phyloP scores from a whole-genome alignment of 371 early-diverging fungal species.

The Thermomucor indicae-seudaticae region DNA sequence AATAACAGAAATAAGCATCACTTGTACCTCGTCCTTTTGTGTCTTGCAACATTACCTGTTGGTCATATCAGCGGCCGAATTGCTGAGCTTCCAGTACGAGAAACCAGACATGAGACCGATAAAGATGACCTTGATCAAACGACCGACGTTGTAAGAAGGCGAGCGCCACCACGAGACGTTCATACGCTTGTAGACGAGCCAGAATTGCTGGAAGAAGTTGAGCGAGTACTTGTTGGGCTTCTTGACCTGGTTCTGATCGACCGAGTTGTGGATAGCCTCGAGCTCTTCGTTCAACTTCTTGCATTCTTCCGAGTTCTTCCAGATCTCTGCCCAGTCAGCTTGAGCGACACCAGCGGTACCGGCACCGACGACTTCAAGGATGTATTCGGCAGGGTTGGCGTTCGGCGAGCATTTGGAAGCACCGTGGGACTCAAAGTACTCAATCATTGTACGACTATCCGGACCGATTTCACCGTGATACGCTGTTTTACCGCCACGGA shows the following conservation, averaged over 20 bases:
- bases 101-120: conserved; percentile 71
- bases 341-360: conserved; percentile 55
- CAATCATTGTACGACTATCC: conserved; percentile 47
- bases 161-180: conserved; percentile 61
- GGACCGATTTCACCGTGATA: conserved; percentile 77
- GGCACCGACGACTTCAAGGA: conserved; percentile 64
- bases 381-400: conserved; percentile 72
- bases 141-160: conserved; percentile 66
- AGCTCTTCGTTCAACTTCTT: conserved; percentile 33
- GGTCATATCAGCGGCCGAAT: conserved; percentile 58
- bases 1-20: background rate
- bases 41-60: conserved; percentile 38
- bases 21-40: too few relatives aligned
- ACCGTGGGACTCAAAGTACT: conserved; percentile 66
- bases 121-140: conserved; percentile 46
- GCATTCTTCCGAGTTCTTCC: conserved; percentile 50
- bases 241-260: conserved; percentile 10
- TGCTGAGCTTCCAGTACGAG: conserved; percentile 64
- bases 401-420: conserved; percentile 53
- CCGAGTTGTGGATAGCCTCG: conserved; percentile 21
- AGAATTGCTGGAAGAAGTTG: conserved; percentile 40
- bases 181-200: conserved; percentile 63
- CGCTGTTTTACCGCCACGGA: conserved; percentile 74
- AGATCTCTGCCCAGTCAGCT: conserved; percentile 60
- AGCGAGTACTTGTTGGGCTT: conserved; percentile 25